A percentile compares a stretch with the other conserved stretches of the same genome.
These are phyloP conservation scores for Penicillium olsonii DNA, from an alignment of 2,329 filamentous ascomycete species.

Conservation along the genomic window DNA sequence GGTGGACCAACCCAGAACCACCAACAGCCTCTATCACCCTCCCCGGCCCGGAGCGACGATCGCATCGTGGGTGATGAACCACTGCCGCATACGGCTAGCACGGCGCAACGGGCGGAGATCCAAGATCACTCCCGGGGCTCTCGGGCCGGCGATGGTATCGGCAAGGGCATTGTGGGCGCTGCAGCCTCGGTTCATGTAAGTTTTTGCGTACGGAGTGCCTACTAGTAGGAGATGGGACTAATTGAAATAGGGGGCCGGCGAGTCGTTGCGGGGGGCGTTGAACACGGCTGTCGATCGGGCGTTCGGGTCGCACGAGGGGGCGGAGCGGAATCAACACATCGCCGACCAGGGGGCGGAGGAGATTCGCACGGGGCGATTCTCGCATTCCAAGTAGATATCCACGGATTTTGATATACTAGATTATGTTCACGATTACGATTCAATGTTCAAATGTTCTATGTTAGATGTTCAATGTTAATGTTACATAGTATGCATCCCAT, in stretches of 20 bases:
- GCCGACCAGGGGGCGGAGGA: conserved; percentile 38
- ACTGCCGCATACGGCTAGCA: conserved; percentile 20
- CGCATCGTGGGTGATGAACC: conserved; percentile 15
- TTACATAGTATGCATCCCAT: no score
- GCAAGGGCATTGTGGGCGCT: conserved; percentile 27
- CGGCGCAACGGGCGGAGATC: conserved; percentile 14
- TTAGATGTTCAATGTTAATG: no score
- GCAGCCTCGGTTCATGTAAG: conserved; percentile 40
- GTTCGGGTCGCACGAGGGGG: conserved; percentile 40
- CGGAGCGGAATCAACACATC: conserved; percentile 39
- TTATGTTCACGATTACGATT: no score
- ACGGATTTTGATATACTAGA: no score
- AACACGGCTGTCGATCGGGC: conserved; percentile 41
- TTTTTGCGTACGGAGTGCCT: no score
- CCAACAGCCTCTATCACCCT: conserved; percentile 9
- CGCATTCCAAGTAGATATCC: neutral
- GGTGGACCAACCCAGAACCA: conserved; percentile 7
- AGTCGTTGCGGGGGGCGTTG: conserved; percentile 41
- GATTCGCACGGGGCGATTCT: conserved; percentile 33
- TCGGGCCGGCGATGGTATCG: conserved; percentile 23
- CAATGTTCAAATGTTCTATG: no score
- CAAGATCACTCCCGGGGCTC: conserved; percentile 12
- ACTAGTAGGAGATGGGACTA: neutral
- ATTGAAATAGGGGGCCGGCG: conserved; percentile 38
- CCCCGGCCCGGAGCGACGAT: conserved; percentile 20